Evolutionary conservation across 192 early-diverging fungal species (phyloP).

Genomic region (Chytriomyces sp.): DNA sequence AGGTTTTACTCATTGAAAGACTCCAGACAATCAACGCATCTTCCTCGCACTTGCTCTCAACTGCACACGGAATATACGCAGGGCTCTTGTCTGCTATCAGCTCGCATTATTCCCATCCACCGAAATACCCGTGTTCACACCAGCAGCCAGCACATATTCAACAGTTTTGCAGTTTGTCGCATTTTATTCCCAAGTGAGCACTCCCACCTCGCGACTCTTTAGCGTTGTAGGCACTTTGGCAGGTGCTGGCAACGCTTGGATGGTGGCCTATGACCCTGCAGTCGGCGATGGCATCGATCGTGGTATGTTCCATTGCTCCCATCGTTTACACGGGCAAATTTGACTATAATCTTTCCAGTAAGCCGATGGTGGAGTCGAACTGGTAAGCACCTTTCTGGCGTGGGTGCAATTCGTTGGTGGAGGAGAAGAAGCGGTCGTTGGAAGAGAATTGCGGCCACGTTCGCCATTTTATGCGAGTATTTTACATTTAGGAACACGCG

Average conservation of each 20-base stretch:
- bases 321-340: background rate
- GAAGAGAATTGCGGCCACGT: conserved; percentile 21
- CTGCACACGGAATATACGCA: conserved; percentile 34
- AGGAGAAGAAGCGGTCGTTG: conserved; percentile 18
- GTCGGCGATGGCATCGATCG: conserved; percentile 8
- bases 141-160: background rate
- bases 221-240: conserved; percentile 16
- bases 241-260: conserved; percentile 29
- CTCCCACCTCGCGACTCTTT: conserved; percentile 30
- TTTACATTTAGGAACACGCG: background rate
- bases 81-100: conserved; percentile 33
- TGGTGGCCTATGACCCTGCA: conserved; percentile 7
- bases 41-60: conserved; percentile 21
- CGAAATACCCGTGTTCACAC: conserved; percentile 14
- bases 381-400: background rate
- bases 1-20: background rate
- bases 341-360: background rate
- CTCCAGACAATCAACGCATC: conserved; percentile 22
- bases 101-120: conserved; percentile 24
- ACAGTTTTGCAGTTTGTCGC: conserved; percentile 13
- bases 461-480: conserved; percentile 29
- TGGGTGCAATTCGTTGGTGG: conserved; percentile 35
- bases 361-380: conserved; percentile 22
- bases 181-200: conserved; percentile 18
- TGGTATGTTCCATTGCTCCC: background rate